Percentiles rank a stretch among this genome's conserved stretches.
Evolutionary conservation across 768 basidiomycete genomes (phyloP).

Genomic region (Trametes elegans): DNA sequence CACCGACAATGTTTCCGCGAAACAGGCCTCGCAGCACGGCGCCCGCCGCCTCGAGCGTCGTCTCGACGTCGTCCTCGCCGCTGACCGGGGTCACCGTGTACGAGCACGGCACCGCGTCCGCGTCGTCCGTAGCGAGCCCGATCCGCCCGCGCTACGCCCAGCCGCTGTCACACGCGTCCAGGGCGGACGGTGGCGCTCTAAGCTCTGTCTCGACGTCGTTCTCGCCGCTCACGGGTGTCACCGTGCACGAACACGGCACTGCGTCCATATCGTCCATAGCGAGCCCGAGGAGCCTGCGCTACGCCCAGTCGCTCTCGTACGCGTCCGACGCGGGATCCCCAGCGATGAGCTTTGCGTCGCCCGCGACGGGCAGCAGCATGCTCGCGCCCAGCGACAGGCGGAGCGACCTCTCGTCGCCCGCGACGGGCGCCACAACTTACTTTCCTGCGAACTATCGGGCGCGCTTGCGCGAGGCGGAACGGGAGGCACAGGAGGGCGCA

Average conservation of each 20-base stretch:
- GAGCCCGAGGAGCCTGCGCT: background rate
- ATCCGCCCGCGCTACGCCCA: conserved; percentile 1
- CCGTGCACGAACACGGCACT: background rate
- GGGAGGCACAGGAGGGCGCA: background rate
- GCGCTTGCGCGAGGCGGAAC: background rate
- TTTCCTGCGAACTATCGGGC: conserved; percentile 1
- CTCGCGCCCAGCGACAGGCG: conserved; percentile 3
- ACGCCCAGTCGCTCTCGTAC: conserved; percentile 6
- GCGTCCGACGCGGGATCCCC: conserved; percentile 3
- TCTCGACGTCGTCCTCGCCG: conserved; percentile 8
- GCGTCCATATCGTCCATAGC: too few relatives aligned
- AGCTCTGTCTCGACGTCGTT: background rate
- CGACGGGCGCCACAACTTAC: conserved; percentile 3
- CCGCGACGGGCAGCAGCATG: background rate
- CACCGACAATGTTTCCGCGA: too few relatives aligned
- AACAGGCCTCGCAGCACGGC: background rate
- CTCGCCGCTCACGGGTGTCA: background rate
- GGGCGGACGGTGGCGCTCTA: background rate
- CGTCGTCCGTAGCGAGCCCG: too few relatives aligned
- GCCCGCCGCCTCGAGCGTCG: background rate
- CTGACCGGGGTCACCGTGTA: background rate
- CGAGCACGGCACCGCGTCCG: background rate
- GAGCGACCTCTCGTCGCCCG: conserved; percentile 6
- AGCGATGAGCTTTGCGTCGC: background rate
- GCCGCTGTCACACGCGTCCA: conserved; percentile 5